Base-by-base conservation (phyloP, 768 basidiomycete genomes). In the Exidia glandulosa region DNA sequence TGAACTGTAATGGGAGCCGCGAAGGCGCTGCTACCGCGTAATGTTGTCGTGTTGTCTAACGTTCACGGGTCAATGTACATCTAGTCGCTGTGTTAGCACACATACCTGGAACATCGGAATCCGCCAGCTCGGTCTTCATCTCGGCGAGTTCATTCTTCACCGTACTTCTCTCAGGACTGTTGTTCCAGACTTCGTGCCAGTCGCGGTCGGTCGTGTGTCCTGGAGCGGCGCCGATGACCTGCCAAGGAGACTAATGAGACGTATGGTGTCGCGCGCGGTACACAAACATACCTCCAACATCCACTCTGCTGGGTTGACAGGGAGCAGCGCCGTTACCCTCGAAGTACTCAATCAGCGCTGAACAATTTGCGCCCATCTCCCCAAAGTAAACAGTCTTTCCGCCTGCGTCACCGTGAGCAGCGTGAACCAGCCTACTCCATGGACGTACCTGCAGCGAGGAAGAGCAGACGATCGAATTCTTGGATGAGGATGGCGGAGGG, bases 311-410 rank as follows among this genome's bases (percentile, higher is more conserved):
- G 88, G 90, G 69, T 95, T 95, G 66, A 85, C 84, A 62, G 85
- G 85, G 0, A 80, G 55, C 3, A 90, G 87, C 92, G 14, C 91
- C 90, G 62, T 88, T 73, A 14, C 77, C 76, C 27, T 82, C 81
- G 68, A 94, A 91, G 74, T 95, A 95, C 4, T 83, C 77, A 29
- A 81, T 83, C 55, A 94, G 74, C 36, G 83, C 75, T 2, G 73
- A 66, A 3, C 89, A 87, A 62, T 90, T 87, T 45, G 76, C 69
- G 50, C 91, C 93, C 56, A 94, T 90, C 62, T 89, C 87, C 45
- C 92, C 93, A 67, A 90, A 94, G 77, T 94, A 95, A n/a, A 94
- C 89, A 0, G 91, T 93, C 69, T 90, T 85, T 6, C 93, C 93
- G 1, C 93, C n/a, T n/a, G n/a, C n/a, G n/a, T n/a, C n/a, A n/a